Evolutionary conservation across 2,329 filamentous ascomycete species (phyloP).

Genomic region (Fusarium hainanense): DNA sequence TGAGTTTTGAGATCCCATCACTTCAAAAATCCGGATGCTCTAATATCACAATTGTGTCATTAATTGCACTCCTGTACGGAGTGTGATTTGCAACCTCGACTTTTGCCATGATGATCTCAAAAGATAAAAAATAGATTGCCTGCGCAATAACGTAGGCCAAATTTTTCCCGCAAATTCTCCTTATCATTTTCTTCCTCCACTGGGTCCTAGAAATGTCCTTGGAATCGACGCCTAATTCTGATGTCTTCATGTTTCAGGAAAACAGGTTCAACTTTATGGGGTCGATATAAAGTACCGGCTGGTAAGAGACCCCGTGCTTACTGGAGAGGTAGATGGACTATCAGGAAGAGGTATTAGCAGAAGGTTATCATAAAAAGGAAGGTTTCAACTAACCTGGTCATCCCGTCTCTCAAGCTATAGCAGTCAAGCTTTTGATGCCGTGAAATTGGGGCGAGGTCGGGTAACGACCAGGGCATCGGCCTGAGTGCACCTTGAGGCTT

Average conservation of each 20-base stretch:
- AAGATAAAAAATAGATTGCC: constrained; percentile 1
- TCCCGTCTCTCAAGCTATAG: not conserved
- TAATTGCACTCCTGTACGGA: not conserved
- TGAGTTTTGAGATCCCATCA: not conserved
- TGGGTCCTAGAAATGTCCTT: not conserved
- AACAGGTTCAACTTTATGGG: not conserved
- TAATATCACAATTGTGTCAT: not conserved
- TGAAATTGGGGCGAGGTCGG: constrained; percentile 36
- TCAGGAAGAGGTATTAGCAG: not conserved
- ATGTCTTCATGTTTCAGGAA: not conserved
- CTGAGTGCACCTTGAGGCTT: constrained; percentile 43
- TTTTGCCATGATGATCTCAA: constrained; percentile 6
- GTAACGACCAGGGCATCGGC: constrained; percentile 51
- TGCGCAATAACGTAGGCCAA: not conserved
- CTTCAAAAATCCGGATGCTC: not conserved
- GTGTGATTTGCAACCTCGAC: not conserved
- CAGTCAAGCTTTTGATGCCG: not conserved
- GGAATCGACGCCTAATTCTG: not conserved
- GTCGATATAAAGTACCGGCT: constrained; percentile 38
- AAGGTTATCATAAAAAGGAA: not conserved
- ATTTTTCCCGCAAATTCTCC: not conserved
- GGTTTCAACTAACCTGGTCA: not conserved
- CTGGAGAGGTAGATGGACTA: constrained; percentile 6
- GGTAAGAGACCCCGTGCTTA: constrained; percentile 8
- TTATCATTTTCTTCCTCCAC: not conserved